phyloP scores from a whole-genome alignment of 306 rosid genomes.

The Biancaea sappan region DNA sequence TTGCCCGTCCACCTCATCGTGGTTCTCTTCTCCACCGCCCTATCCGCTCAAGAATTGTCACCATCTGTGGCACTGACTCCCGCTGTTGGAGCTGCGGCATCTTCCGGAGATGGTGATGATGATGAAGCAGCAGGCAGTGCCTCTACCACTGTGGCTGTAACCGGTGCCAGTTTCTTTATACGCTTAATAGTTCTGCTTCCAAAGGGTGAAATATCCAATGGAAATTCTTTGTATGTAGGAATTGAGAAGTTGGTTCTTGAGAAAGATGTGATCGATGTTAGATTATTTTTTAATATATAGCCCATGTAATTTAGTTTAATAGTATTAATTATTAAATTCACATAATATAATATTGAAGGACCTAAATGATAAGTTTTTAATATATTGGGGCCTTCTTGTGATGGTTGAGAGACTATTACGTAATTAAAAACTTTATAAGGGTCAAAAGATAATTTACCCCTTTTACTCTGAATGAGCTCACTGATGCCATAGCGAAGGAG shows the following conservation, averaged over 20 bases:
- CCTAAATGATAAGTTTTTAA: no score
- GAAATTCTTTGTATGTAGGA: conserved; percentile 44
- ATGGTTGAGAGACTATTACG: no score
- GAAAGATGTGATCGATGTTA: conserved; percentile 52
- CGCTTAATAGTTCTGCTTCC: conserved; percentile 42
- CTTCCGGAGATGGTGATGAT: no score
- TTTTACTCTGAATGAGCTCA: conserved; percentile 19
- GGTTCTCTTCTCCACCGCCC: conserved; percentile 23
- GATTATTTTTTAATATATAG: no score
- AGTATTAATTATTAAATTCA: no score
- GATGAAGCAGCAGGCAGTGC: conserved; percentile 15
- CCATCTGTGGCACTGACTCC: conserved; percentile 18
- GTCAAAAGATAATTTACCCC: no score
- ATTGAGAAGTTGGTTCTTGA: conserved; percentile 48
- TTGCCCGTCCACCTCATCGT: conserved; percentile 11
- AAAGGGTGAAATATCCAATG: conserved; percentile 44
- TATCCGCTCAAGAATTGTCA: conserved; percentile 39
- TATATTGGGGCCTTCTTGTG: no score
- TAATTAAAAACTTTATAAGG: no score
- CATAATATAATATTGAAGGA: no score
- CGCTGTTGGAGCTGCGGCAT: conserved; percentile 37
- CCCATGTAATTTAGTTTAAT: no score
- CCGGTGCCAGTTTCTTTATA: conserved; percentile 39
- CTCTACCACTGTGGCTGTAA: conserved; percentile 56
- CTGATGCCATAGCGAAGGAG: conserved; percentile 38